These are phyloP conservation scores for Aplosporella prunicola DNA, from an alignment of 2,329 filamentous ascomycete genomes.

Conservation along the genomic window DNA sequence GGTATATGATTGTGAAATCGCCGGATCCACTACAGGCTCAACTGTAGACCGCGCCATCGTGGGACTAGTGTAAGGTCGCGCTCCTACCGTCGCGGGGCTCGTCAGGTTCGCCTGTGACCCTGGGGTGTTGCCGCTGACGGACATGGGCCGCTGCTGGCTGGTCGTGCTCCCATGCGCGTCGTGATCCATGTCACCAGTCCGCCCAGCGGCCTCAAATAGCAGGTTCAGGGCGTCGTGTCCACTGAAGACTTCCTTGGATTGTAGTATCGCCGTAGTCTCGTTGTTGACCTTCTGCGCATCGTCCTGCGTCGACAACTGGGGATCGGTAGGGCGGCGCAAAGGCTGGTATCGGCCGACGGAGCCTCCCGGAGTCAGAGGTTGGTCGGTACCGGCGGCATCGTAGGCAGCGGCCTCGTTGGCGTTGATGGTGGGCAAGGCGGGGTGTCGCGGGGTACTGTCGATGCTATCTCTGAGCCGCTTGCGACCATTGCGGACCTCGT, in stretches of 20 bases:
- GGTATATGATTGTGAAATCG: slow-evolving; percentile 14
- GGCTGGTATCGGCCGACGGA: slow-evolving; percentile 58
- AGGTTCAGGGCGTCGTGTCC: slow-evolving; percentile 88
- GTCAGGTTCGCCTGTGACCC: slow-evolving; percentile 26
- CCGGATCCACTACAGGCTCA: slow-evolving; percentile 24
- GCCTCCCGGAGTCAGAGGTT: slow-evolving; percentile 57
- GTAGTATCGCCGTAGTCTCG: slow-evolving; percentile 49
- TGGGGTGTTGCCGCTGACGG: slow-evolving; percentile 22
- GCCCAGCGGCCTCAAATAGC: slow-evolving; percentile 70
- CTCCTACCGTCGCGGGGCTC: slow-evolving; percentile 22
- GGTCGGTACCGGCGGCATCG: slow-evolving; percentile 22
- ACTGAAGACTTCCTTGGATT: slow-evolving; percentile 66
- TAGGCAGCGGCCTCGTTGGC: neutral
- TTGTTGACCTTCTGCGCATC: slow-evolving; percentile 51
- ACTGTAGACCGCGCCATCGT: slow-evolving; percentile 18
- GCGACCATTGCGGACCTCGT: slow-evolving; percentile 62
- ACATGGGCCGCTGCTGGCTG: slow-evolving; percentile 25
- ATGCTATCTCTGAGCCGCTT: slow-evolving; percentile 51
- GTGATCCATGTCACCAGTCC: slow-evolving; percentile 39
- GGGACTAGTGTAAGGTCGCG: slow-evolving; percentile 15
- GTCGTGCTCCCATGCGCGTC: slow-evolving; percentile 39
- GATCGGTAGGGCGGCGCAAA: slow-evolving; percentile 48
- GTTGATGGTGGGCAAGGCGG: slow-evolving; percentile 2
- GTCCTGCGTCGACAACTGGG: slow-evolving; percentile 32
- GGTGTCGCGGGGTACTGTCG: slow-evolving; percentile 31